Evolutionary conservation across 177 flowering plant species (phyloP), one percentile per base, ranked within the genome.

Genomic region (Telopea speciosissima): DNA sequence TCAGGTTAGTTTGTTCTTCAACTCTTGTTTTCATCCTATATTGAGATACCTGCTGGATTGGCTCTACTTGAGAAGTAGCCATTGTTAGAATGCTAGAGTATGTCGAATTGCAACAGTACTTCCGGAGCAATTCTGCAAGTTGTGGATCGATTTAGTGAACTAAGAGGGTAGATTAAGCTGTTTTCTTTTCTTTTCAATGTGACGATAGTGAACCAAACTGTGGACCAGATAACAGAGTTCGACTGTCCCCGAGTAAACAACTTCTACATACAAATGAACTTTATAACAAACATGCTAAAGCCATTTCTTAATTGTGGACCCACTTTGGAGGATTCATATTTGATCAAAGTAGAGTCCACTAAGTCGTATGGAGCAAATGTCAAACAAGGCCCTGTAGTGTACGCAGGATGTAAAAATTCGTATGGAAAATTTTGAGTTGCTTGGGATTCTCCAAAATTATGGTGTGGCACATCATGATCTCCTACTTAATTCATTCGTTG

Each of bases 1-100:
- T 87, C 96, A 75, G 98, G 98, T 89, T 40, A 17, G 83, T 62
- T 33, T 68, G 40, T 72, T 73, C 23, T 33, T 63, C 42, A 9
- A 5, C 44, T 72, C 16, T 63, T 63, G 31, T 8, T 28, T 28
- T 19, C 19, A 3, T 16, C 31, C 1, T 31, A 5, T 63, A 9
- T 28, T 13, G 11, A 8, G 17, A 63, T 31, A n/a, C 21, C 40
- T 28, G 12, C 31, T 63, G 22, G 17, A 17, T 28, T 24, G 8
- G 31, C 12, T 58, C 5, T 8, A 19, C 61, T 58, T n/a, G 23
- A 58, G 23, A 58, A 58, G 22, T 9, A 6, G 24, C 5, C 16
- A n/a, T n/a, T 0, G n/a, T 58, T 16, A 58, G 22, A 58, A 58
- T 58, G 61, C 61, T 58, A 58, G 23, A n/a, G 61, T 58, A 8